phyloP scores from a whole-genome alignment of 768 basidiomycete genomes.

The Rhodocollybia butyracea region DNA sequence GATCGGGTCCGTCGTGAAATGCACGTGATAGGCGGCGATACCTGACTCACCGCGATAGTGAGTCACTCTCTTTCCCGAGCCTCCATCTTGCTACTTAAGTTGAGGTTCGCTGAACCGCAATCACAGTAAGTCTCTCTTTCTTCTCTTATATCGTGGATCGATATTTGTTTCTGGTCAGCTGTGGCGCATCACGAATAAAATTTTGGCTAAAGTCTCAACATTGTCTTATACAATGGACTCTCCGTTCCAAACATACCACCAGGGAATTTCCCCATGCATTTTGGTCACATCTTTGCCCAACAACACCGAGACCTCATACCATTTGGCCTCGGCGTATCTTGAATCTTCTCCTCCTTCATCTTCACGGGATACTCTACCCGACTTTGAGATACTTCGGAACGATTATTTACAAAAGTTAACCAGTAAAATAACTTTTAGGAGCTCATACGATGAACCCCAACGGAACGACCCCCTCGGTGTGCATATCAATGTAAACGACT shows the following conservation, averaged over 20 bases:
- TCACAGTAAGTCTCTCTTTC: neutral
- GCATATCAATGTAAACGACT: neutral
- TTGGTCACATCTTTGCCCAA: too few species aligned
- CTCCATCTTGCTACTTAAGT: neutral
- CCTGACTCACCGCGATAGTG: neutral
- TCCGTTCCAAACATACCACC: too few species aligned
- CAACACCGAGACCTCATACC: too few species aligned
- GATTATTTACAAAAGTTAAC: constrained; percentile 71
- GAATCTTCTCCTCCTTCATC: neutral
- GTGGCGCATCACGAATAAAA: too few species aligned
- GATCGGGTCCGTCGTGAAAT: neutral
- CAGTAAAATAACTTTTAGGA: too few species aligned
- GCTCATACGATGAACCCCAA: constrained; percentile 36
- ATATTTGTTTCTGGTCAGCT: too few species aligned
- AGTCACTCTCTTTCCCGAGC: neutral
- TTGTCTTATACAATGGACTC: too few species aligned
- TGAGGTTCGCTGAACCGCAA: neutral
- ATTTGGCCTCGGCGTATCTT: too few species aligned
- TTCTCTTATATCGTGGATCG: too few species aligned
- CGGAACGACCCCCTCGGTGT: constrained; percentile 17
- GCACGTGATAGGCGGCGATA: neutral
- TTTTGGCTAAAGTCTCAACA: too few species aligned
- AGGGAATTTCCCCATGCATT: too few species aligned
- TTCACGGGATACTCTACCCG: constrained; percentile 23
- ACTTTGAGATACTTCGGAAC: constrained; percentile 48